Conservation (phyloP, 2,329 filamentous ascomycete species). For the Lecanosticta acicola region DNA sequence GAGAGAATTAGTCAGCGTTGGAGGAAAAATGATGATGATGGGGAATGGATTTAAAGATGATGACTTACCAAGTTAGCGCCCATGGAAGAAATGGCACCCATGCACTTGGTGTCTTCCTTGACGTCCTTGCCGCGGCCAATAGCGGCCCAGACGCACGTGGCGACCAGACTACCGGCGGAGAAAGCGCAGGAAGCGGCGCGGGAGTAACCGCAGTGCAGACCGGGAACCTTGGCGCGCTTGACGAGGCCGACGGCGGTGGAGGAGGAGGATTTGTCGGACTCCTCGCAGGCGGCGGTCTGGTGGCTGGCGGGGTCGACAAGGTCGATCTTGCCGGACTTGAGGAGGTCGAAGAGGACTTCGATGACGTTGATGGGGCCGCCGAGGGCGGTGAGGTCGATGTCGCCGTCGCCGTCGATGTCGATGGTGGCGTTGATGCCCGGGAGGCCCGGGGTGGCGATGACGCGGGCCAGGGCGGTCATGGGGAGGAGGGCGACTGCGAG, state of each 20-base stretch:
- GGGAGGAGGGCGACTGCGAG: not conserved
- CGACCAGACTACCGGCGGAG: not conserved
- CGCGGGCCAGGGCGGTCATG: not conserved
- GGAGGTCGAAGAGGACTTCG: not conserved
- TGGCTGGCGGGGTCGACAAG: no score
- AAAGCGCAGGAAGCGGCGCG: constrained; percentile 5
- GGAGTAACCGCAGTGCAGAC: constrained; percentile 3
- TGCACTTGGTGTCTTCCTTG: constrained; percentile 5
- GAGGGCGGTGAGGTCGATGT: not conserved
- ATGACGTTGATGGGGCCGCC: not conserved
- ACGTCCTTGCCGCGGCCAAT: constrained; percentile 2
- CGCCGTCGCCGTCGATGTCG: not conserved
- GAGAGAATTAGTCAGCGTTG: no score
- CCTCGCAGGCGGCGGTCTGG: no score
- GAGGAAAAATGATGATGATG: no score
- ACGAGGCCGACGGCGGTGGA: not conserved
- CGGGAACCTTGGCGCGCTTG: constrained; percentile 4
- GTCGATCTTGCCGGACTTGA: constrained; percentile 2
- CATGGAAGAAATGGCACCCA: not conserved
- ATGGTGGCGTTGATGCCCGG: not conserved
- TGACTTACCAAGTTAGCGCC: constrained; percentile 5
- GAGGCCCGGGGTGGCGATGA: not conserved
- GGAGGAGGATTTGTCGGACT: not conserved
- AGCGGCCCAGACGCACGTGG: constrained; percentile 5
- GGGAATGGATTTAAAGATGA: no score